Evolutionary conservation across 495 filamentous ascomycete species (phyloP), one percentile per base, ranked within the genome.

Genomic region (Aspergillus ellipticus): DNA sequence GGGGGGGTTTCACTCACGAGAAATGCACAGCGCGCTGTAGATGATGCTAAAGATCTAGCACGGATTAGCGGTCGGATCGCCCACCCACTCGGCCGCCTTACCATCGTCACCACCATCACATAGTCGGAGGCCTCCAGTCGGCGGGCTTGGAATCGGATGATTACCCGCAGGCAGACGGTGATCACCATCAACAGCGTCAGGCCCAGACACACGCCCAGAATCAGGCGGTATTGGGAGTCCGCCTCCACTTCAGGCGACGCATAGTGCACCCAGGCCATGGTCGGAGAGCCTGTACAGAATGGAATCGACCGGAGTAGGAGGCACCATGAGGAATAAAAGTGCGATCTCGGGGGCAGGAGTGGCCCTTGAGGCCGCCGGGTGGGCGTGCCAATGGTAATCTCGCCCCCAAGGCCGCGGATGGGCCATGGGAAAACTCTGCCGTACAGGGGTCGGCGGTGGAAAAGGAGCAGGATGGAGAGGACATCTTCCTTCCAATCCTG

Each of bases 21-120:
- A 67, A 37, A 82, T 79, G 60, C 78, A 81, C 1, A 81, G 59
- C 3, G 67, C 66, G 33, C 70, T 75, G 49, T 82, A 82, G 8
- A 79, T 62, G n/a, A 82, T 66, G 49, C 70, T 73, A 46, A 78
- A 80, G 1, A 68, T 49, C 70, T 76, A 35, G 9, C 24, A 19
- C 6, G 19, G 7, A 7, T 11, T 15, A 42, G n/a, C 41, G 41
- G n/a, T 42, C 6, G 41, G 10, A 16, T 16, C 8, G n/a, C 49
- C 42, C n/a, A 35, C 37, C n/a, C 1, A 48, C 51, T 24, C 41
- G 35, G 16, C 5, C 8, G 21, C 42, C 71, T 60, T 50, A 79
- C 74, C 67, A 71, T 70, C 13, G 74, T 71, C 42, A 66, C 57
- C 29, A 77, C 60, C 56, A 77, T 79, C 53, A 79, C 73, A 64